These are phyloP conservation scores for Trichothecium roseum DNA, from an alignment of 2,329 filamentous ascomycete genomes.

Conservation along the genomic window DNA sequence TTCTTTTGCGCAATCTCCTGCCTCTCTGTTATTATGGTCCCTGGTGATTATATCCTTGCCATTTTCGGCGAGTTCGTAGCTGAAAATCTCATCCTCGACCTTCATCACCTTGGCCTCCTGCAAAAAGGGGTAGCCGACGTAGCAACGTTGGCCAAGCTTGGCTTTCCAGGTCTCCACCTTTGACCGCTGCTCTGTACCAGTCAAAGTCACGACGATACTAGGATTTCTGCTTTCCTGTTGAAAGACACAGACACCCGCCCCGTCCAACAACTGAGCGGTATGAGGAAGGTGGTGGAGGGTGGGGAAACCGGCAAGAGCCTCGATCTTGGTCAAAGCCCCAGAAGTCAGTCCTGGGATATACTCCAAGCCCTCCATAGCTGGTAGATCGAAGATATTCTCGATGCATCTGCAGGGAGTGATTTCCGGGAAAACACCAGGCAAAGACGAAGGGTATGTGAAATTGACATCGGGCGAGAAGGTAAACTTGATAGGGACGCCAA, in stretches of 20 bases:
- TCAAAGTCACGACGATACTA: conserved; percentile 84
- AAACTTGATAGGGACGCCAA: conserved; percentile 88
- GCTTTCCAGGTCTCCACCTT: conserved; percentile 62
- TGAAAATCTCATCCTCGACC: conserved; percentile 89
- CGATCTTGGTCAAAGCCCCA: conserved; percentile 70
- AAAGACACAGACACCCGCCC: conserved; percentile 88
- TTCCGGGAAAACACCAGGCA: conserved; percentile 85
- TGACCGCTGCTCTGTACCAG: conserved; percentile 61
- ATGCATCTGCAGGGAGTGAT: conserved; percentile 80
- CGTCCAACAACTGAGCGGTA: conserved; percentile 57
- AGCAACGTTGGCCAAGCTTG: conserved; percentile 76
- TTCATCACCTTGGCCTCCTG: conserved; percentile 85
- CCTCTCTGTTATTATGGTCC: conserved; percentile 66
- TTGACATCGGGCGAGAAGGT: conserved; percentile 69
- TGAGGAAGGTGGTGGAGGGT: conserved; percentile 80
- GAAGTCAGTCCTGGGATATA: conserved; percentile 75
- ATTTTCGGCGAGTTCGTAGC: conserved; percentile 62
- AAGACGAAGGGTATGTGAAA: conserved; percentile 77
- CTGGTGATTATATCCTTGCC: conserved; percentile 54
- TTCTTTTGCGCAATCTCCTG: conserved; percentile 76
- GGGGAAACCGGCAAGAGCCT: conserved; percentile 88
- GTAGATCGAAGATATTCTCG: conserved; percentile 93
- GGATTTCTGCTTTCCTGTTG: conserved; percentile 93
- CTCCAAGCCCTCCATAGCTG: conserved; percentile 81
- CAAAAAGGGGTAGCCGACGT: conserved; percentile 89